phyloP scores from a whole-genome alignment of 306 rosid species.

The Medicago arabica region DNA sequence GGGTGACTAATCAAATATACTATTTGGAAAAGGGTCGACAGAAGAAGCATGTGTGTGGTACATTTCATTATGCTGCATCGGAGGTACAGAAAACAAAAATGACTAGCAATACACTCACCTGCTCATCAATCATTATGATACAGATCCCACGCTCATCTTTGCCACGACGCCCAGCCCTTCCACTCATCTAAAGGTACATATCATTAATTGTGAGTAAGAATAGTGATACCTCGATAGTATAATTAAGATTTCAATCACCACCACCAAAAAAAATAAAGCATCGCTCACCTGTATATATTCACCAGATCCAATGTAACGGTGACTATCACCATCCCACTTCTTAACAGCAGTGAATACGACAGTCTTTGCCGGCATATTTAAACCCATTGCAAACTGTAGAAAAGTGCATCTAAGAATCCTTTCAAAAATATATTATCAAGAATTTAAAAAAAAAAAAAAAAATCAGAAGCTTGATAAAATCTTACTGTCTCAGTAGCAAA shows the following conservation, averaged over 20 bases:
- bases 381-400: conserved; percentile 97
- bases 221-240: conserved; percentile 8
- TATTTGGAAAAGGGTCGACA: background rate
- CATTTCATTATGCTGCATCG: background rate
- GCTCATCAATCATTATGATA: conserved; percentile 95
- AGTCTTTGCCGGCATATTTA: conserved; percentile 99
- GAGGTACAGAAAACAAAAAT: conserved; percentile 11
- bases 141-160: conserved; percentile 98
- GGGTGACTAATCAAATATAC: background rate
- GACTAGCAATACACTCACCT: conserved; percentile 56
- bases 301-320: conserved; percentile 95
- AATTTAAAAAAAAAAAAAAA: conserved; percentile 33
- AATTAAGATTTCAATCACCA: conserved; percentile 49
- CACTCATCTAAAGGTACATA: conserved; percentile 81
- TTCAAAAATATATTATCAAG: conserved; percentile 30
- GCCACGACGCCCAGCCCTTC: conserved; percentile 99
- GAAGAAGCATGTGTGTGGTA: background rate
- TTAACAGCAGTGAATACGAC: conserved; percentile 95
- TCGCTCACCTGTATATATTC: conserved; percentile 94
- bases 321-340: conserved; percentile 99
- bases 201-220: conserved; percentile 14
- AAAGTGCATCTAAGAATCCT: conserved; percentile 25
- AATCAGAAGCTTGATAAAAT: conserved; percentile 35
- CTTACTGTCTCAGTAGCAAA: conserved; percentile 98
- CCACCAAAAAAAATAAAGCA: conserved; percentile 5